A percentile compares a stretch with the other conserved stretches of the same genome.
phyloP scores from a whole-genome alignment of 2,329 filamentous ascomycete species.

The Fusarium brevicatenulatum region DNA sequence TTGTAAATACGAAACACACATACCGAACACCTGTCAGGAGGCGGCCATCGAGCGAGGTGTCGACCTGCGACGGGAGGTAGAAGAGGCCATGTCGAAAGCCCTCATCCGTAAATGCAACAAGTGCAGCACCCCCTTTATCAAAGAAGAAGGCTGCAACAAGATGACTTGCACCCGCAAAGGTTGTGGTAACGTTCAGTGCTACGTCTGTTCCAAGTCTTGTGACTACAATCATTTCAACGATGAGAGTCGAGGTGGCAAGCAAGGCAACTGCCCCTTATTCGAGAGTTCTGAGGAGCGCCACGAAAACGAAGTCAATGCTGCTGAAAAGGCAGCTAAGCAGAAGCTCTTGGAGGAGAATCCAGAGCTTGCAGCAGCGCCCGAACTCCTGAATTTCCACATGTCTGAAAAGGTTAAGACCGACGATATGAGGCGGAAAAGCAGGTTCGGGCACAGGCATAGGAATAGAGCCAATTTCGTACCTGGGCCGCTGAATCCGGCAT shows the following conservation, averaged over 20 bases:
- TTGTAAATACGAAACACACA: slow-evolving; percentile 75
- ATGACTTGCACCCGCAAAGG: slow-evolving; percentile 73
- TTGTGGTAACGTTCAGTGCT: slow-evolving; percentile 68
- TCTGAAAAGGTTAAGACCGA: slow-evolving; percentile 63
- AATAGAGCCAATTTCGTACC: background rate
- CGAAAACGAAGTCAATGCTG: slow-evolving; percentile 68
- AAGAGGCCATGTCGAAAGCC: slow-evolving; percentile 86
- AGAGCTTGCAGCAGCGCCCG: slow-evolving; percentile 58
- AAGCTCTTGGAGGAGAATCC: slow-evolving; percentile 69
- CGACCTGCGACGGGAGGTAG: slow-evolving; percentile 72
- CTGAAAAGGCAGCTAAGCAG: slow-evolving; percentile 67
- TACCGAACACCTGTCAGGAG: slow-evolving; percentile 78
- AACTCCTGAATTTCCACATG: slow-evolving; percentile 67
- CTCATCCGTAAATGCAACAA: slow-evolving; percentile 80
- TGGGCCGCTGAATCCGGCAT: background rate
- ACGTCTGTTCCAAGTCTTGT: slow-evolving; percentile 75
- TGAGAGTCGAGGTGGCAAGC: slow-evolving; percentile 54
- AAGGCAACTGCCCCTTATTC: slow-evolving; percentile 73
- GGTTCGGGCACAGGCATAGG: background rate
- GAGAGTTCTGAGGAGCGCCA: slow-evolving; percentile 71
- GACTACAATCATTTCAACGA: slow-evolving; percentile 79
- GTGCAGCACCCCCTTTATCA: slow-evolving; percentile 78
- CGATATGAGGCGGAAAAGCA: slow-evolving; percentile 46
- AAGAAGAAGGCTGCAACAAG: slow-evolving; percentile 84
- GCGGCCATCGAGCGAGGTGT: slow-evolving; percentile 67